Base-by-base conservation (phyloP, 1,284 basidiomycete genomes). In the Pholiota adiposa region DNA sequence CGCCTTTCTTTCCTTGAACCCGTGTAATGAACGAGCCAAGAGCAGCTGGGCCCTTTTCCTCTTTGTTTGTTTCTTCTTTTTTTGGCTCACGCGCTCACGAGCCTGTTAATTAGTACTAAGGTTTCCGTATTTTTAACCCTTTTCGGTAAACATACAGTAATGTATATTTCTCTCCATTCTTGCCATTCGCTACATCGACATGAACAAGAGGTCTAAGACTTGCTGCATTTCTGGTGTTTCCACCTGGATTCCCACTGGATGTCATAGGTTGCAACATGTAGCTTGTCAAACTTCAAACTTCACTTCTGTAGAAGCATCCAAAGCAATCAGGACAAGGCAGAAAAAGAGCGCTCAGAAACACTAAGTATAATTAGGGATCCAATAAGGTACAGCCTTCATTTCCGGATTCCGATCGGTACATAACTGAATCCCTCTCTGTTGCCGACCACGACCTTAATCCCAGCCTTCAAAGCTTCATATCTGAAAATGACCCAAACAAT, bases 401-500 rank as follows among this genome's bases (percentile, higher is more conserved):
- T 46, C 23, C 44, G 44, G 25, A 27, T 46, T 46, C 23, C 48
- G 48, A 34, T 50, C 29, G n/a, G 31, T 19, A 7, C 11, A 27
- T 12, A 31, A 31, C 29, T 11, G 11, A 31, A 8, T 34, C n/a
- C 4, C 44, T 25, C 12, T 25, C 12, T 46, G 44, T 9, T 27
- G 7, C 18, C 21, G 6, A 16, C 44, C 12, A 16, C 44, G 21
- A 46, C 23, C 6, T 46, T 23, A 14, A 46, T 19, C 19, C 25
- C 33, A 3, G 19, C 18, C 29, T 12, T 19, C n/a, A n/a, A n/a
- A n/a, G n/a, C 48, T 50, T 50, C 31, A 38, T n/a, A n/a, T n/a
- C 18, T 33, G 56, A 33, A n/a, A 50, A 67, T 67, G 66, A 67
- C 64, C 31, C 67, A 63, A 61, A 72, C 67, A 44, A 67, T 71